Percentiles rank a stretch among this genome's conserved stretches.
Conservation (phyloP, 371 early-diverging fungal species). For the Amoeboradix gromovi region DNA sequence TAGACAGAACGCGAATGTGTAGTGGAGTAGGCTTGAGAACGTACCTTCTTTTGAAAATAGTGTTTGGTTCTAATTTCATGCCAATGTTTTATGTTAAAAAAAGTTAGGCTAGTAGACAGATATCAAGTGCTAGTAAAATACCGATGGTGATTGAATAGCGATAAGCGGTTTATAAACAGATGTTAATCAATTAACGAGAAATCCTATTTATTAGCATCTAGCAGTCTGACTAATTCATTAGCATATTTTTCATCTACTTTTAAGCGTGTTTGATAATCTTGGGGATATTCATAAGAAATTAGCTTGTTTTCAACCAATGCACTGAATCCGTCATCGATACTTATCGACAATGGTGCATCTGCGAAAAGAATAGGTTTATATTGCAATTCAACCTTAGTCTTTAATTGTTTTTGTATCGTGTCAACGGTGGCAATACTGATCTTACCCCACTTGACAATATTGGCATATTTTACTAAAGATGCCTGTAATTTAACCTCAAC, state of each 20-base stretch:
- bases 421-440: no score
- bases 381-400: neutral
- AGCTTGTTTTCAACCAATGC: neutral
- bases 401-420: no score
- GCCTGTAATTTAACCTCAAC: no score
- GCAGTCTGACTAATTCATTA: no score
- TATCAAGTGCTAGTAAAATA: no score
- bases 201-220: no score
- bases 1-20: neutral
- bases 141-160: no score
- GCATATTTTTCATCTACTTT: neutral
- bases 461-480: no score
- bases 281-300: neutral
- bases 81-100: neutral
- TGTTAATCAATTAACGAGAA: no score
- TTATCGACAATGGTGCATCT: neutral
- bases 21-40: neutral
- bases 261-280: neutral
- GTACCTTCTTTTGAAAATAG: neutral
- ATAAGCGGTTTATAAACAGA: no score
- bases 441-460: no score
- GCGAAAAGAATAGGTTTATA: neutral
- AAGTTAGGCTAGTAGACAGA: no score
- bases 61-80: neutral
- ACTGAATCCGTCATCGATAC: neutral